Evolutionary conservation across 2,329 filamentous ascomycete genomes (phyloP).

Genomic region (Didymella lethalis): DNA sequence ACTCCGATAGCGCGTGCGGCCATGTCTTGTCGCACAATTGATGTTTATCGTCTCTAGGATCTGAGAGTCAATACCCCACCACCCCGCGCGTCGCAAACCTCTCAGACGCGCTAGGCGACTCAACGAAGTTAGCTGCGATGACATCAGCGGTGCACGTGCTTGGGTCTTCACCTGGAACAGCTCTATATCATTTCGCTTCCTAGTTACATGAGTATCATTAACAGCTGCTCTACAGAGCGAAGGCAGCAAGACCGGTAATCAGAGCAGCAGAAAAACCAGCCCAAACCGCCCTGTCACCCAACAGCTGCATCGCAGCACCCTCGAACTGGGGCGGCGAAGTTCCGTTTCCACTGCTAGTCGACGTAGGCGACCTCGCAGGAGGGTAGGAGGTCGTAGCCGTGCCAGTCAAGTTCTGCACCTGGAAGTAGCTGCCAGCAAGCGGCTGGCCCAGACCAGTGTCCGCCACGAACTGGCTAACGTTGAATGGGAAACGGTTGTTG

Average conservation of each 20-base stretch:
- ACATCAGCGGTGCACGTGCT: constrained; percentile 18
- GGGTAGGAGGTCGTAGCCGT: constrained; percentile 33
- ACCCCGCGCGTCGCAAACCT: constrained; percentile 4
- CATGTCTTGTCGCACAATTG: constrained; percentile 10
- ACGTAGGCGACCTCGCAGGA: constrained; percentile 21
- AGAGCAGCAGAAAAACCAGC: constrained; percentile 25
- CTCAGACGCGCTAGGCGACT: constrained; percentile 1
- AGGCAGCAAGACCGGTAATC: constrained; percentile 31
- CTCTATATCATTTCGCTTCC: neutral
- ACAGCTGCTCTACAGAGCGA: constrained; percentile 29
- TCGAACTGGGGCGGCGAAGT: constrained; percentile 21
- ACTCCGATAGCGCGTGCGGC: neutral
- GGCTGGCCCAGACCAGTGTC: constrained; percentile 41
- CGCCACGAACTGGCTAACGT: constrained; percentile 46
- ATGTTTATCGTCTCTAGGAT: constrained; percentile 4
- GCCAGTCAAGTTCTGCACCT: constrained; percentile 43
- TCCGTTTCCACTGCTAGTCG: constrained; percentile 12
- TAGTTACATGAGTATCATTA: neutral
- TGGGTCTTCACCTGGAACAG: neutral
- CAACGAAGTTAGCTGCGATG: constrained; percentile 5
- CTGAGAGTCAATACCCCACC: constrained; percentile 13
- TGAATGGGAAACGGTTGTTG: constrained; percentile 43
- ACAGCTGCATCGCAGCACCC: constrained; percentile 23
- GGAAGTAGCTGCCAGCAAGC: constrained; percentile 52
- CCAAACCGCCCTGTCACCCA: constrained; percentile 27